phyloP scores from a whole-genome alignment of 768 basidiomycete species.

The Scleroderma citrinum region DNA sequence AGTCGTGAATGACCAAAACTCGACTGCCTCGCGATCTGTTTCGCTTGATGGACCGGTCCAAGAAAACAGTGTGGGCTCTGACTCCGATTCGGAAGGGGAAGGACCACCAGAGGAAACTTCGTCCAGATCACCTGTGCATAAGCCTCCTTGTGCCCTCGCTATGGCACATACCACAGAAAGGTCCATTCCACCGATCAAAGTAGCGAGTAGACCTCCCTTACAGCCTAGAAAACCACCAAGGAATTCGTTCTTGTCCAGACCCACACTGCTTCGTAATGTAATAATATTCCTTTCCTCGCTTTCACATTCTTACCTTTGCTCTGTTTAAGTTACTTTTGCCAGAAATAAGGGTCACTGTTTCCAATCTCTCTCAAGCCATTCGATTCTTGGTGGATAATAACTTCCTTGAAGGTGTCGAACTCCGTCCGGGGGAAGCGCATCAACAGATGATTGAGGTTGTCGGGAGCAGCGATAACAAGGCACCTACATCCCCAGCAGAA shows the following conservation, averaged over 20 bases:
- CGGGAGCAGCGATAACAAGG: conserved; percentile 14
- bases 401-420: conserved; percentile 75
- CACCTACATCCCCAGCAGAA: conserved; percentile 3
- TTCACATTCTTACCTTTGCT: background rate
- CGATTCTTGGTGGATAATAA: conserved; percentile 87
- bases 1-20: background rate
- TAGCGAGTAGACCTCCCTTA: conserved; percentile 18
- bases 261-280: conserved; percentile 77
- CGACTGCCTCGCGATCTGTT: background rate
- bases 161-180: conserved; percentile 3
- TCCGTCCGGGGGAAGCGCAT: conserved; percentile 70
- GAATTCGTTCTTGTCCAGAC: conserved; percentile 63
- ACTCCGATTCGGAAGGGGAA: conserved; percentile 32
- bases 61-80: conserved; percentile 13
- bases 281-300: conserved; percentile 14
- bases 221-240: conserved; percentile 47
- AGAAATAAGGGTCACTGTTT: conserved; percentile 83
- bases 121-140: conserved; percentile 37
- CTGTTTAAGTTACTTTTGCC: conserved; percentile 62
- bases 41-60: background rate
- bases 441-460: conserved; percentile 60
- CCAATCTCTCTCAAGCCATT: conserved; percentile 90
- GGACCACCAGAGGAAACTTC: conserved; percentile 53
- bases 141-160: conserved; percentile 6
- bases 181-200: conserved; percentile 4